A percentile compares a stretch with the other conserved stretches of the same genome.
These are phyloP conservation scores for Naganishia vishniacii DNA, from an alignment of 768 basidiomycete species.

Conservation along the genomic window DNA sequence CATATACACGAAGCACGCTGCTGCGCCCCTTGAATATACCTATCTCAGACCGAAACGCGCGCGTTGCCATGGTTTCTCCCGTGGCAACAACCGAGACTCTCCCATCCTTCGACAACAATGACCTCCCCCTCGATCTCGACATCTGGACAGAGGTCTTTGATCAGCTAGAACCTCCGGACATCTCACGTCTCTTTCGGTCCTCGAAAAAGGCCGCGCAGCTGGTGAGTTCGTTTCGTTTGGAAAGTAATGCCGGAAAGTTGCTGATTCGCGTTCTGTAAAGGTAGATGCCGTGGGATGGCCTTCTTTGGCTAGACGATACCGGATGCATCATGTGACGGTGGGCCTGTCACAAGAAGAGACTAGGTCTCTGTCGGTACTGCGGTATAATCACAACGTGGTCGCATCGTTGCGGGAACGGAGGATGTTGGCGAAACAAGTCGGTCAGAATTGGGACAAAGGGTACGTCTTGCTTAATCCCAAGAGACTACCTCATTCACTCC, in stretches of 20 bases:
- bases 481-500: no score
- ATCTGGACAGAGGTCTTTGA: slow-evolving; percentile 9
- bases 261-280: neutral
- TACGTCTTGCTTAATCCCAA: neutral
- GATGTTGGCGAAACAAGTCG: slow-evolving; percentile 23
- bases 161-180: slow-evolving; percentile 1
- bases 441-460: slow-evolving; percentile 13
- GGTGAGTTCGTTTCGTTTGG: neutral
- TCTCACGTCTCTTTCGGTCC: neutral
- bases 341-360: neutral
- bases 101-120: neutral
- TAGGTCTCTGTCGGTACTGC: neutral
- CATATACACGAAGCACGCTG: no score
- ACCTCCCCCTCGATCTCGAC: slow-evolving; percentile 11
- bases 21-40: no score
- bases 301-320: slow-evolving; percentile 1
- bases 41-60: no score
- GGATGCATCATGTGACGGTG: slow-evolving; percentile 5
- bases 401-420: slow-evolving; percentile 1
- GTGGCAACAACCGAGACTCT: no score
- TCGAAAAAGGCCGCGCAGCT: neutral
- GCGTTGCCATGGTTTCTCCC: no score
- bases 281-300: slow-evolving; percentile 20
- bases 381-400: slow-evolving; percentile 9
- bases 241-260: neutral